Percentiles rank a stretch among this genome's conserved stretches.
These are phyloP conservation scores for Ogataea nakhonphanomensis DNA, from an alignment of 805 yeast genomes.

Conservation along the genomic window DNA sequence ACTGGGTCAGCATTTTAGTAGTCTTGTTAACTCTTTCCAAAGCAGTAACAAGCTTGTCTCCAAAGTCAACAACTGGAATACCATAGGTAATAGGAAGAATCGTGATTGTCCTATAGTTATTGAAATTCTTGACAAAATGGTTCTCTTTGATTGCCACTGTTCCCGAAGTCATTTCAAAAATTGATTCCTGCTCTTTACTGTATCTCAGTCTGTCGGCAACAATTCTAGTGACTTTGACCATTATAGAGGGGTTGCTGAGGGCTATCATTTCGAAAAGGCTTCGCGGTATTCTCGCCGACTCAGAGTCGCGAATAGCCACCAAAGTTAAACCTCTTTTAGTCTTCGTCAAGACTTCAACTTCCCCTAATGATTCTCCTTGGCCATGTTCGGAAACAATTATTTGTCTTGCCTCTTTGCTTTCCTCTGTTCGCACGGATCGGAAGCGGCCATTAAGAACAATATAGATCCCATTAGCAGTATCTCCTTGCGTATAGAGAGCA, in stretches of 20 bases:
- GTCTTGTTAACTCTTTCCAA: constrained; percentile 67
- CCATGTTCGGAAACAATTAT: constrained; percentile 68
- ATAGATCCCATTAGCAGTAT: constrained; percentile 85
- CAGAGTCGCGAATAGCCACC: constrained; percentile 90
- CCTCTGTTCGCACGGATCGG: constrained; percentile 48
- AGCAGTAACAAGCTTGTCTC: constrained; percentile 65
- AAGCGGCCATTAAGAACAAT: constrained; percentile 86
- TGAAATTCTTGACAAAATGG: constrained; percentile 33
- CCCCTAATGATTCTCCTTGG: constrained; percentile 93
- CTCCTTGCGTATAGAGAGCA: constrained; percentile 74
- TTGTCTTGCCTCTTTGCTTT: constrained; percentile 14
- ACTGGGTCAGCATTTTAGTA: constrained; percentile 79
- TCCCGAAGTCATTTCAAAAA: constrained; percentile 16
- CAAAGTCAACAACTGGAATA: constrained; percentile 85
- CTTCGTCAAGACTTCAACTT: constrained; percentile 87
- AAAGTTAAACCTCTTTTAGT: constrained; percentile 64
- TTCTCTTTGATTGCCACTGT: constrained; percentile 34
- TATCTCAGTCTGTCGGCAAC: constrained; percentile 60
- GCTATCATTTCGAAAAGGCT: constrained; percentile 83
- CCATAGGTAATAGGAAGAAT: constrained; percentile 76
- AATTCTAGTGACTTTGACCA: constrained; percentile 83
- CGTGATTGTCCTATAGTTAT: constrained; percentile 77
- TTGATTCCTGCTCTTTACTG: constrained; percentile 15
- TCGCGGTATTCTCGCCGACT: constrained; percentile 89
- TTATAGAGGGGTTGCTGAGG: constrained; percentile 79